phyloP scores from a whole-genome alignment of 2,329 filamentous ascomycete genomes.

The Scorias spongiosa region DNA sequence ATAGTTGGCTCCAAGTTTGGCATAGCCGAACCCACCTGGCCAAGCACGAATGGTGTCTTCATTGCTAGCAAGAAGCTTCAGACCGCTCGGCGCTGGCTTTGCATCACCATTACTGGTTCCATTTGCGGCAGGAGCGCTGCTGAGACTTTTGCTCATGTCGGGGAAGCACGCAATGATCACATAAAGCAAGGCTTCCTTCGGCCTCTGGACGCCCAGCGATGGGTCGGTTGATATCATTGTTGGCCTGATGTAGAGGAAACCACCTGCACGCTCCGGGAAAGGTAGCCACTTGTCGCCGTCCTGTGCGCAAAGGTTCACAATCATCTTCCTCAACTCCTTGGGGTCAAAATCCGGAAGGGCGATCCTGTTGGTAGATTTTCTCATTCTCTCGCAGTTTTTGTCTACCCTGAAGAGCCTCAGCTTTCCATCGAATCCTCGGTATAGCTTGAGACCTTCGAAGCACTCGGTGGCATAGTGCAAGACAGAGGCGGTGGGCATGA shows the following conservation, averaged over 20 bases:
- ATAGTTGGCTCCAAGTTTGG: conserved; percentile 90
- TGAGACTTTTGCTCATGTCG: conserved; percentile 22
- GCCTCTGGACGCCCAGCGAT: conserved; percentile 66
- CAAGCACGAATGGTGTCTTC: conserved; percentile 80
- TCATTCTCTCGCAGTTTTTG: conserved; percentile 53
- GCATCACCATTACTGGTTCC: conserved; percentile 13
- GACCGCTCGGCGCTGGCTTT: conserved; percentile 14
- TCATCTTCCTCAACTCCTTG: conserved; percentile 56
- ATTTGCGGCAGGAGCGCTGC: conserved; percentile 16
- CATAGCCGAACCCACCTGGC: conserved; percentile 84
- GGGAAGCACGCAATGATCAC: conserved; percentile 47
- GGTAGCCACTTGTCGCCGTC: conserved; percentile 73
- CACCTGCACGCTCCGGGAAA: conserved; percentile 42
- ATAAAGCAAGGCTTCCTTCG: conserved; percentile 76
- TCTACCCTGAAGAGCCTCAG: conserved; percentile 66
- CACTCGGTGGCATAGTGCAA: conserved; percentile 86
- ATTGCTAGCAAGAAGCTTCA: conserved; percentile 63
- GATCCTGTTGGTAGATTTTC: conserved; percentile 43
- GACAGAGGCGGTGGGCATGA: conserved; percentile 67
- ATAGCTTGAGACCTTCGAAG: conserved; percentile 73
- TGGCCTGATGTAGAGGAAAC: conserved; percentile 53
- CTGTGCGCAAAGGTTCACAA: conserved; percentile 53
- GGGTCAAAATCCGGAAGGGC: conserved; percentile 61
- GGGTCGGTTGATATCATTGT: conserved; percentile 73
- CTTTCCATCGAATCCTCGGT: conserved; percentile 52